Base-by-base conservation (phyloP, 805 yeast genomes). In the Jamesozyma jinghongensis region DNA sequence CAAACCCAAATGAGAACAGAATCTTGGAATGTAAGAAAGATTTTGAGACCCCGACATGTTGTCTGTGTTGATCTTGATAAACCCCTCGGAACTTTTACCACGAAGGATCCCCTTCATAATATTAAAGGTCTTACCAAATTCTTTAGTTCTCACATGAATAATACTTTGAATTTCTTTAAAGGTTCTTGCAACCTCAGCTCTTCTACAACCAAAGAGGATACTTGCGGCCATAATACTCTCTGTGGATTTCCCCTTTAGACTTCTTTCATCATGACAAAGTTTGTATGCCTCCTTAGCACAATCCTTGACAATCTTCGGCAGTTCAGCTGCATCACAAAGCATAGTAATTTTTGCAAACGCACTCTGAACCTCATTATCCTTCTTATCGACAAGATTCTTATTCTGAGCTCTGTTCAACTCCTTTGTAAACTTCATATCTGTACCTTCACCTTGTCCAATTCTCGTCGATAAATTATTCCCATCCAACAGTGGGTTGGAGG, bases 201-300 rank as follows among this genome's bases (percentile, higher is more conserved):
- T 85, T 44, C 97, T 70, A 65, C 98, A 92, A 2, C 97, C 98
- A 49, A 92, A 77, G 46, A 86, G 77, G 41, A 92, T 92, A 1
- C 95, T 85, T 1, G 96, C 96, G 1, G 97, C 98, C 87, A 92
- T 87, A 34, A 92, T 85, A 47, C 88, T 78, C 60, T 87, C 96
- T 54, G 85, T 88, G 0, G 94, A 81, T 59, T 92, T 86, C 42
- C 97, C 96, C 57, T 88, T 78, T 54, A 92, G 70, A 8, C 81
- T 74, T 52, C 79, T 77, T 49, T 87, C 95, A 49, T 90, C 97
- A 53, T 85, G 79, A 17, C 90, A 95, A 41, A 88, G 63, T 59
- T 88, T 87, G 62, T 84, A 92, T 19, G 94, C 95, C 64, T 92
- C 97, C 59, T 92, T 92, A 20, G 97, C 96, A 50, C 95, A 94